Percentiles rank a stretch among this genome's conserved stretches.
phyloP scores from a whole-genome alignment of 345 rosid species.

The Pistacia integerrima region DNA sequence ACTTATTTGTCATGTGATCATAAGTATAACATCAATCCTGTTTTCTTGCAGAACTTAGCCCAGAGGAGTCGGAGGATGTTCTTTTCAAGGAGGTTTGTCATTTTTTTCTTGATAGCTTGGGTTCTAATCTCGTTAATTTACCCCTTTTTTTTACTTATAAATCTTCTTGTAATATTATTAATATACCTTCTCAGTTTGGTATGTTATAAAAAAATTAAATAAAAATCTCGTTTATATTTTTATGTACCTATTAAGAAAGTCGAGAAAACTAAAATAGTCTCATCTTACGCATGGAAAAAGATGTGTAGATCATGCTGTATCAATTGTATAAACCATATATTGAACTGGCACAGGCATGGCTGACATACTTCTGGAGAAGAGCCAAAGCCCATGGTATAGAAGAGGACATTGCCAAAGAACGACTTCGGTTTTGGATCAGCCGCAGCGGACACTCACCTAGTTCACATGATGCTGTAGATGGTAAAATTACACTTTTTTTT shows the following conservation, averaged over 20 bases:
- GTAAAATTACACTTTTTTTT: constrained; percentile 33
- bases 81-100: constrained; percentile 88
- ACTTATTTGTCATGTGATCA: not conserved
- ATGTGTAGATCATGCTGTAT: not conserved
- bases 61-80: constrained; percentile 98
- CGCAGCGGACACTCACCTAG: constrained; percentile 78
- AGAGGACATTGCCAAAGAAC: constrained; percentile 72
- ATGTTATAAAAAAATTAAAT: too few relatives aligned
- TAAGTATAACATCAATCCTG: constrained; percentile 12
- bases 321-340: not conserved
- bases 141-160: too few relatives aligned
- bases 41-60: constrained; percentile 71
- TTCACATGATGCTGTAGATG: constrained; percentile 86
- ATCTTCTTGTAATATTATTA: too few relatives aligned
- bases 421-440: constrained; percentile 83
- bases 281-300: not conserved
- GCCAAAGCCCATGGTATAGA: constrained; percentile 79
- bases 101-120: constrained; percentile 14
- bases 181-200: too few relatives aligned
- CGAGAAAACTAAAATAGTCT: not conserved
- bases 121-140: not conserved
- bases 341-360: constrained; percentile 74
- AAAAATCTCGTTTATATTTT: too few relatives aligned
- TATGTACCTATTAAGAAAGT: too few relatives aligned
- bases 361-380: constrained; percentile 98